phyloP scores from a whole-genome alignment of 305 asterid genomes.

The Solanum aculeatissimum region DNA sequence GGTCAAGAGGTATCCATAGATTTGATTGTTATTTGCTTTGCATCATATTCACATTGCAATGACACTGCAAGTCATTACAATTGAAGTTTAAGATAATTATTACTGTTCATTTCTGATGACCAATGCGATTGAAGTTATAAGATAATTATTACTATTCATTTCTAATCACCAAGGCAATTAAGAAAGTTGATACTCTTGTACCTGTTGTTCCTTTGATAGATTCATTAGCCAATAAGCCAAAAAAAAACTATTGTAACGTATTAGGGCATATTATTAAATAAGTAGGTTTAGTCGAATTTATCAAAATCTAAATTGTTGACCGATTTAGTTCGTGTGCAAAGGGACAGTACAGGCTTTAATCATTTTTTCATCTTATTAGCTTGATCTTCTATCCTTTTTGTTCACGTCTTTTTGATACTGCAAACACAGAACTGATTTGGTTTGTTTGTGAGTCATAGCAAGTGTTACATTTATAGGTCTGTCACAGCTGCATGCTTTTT shows the following conservation, averaged over 20 bases:
- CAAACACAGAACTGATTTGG: background rate
- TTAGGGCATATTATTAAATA: background rate
- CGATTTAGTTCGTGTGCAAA: background rate
- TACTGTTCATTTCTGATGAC: background rate
- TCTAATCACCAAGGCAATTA: background rate
- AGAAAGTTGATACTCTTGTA: background rate
- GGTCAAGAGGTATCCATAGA: slow-evolving; percentile 61
- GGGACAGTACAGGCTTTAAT: background rate
- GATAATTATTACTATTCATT: background rate
- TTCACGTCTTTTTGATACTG: background rate
- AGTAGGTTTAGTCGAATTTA: background rate
- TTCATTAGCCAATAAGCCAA: background rate
- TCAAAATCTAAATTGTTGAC: background rate
- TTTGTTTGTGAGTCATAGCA: background rate
- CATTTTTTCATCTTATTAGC: background rate
- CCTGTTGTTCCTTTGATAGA: background rate
- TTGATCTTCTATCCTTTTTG: background rate
- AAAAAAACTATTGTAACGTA: background rate
- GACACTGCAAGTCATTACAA: background rate
- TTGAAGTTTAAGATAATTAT: background rate
- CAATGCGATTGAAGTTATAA: background rate
- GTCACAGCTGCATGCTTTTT: background rate
- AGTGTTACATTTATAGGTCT: background rate
- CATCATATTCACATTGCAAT: background rate
- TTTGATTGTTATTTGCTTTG: background rate